Percentiles rank a stretch among this genome's conserved stretches.
Conservation (phyloP, 345 rosid species). For the Stellera chamaejasme region DNA sequence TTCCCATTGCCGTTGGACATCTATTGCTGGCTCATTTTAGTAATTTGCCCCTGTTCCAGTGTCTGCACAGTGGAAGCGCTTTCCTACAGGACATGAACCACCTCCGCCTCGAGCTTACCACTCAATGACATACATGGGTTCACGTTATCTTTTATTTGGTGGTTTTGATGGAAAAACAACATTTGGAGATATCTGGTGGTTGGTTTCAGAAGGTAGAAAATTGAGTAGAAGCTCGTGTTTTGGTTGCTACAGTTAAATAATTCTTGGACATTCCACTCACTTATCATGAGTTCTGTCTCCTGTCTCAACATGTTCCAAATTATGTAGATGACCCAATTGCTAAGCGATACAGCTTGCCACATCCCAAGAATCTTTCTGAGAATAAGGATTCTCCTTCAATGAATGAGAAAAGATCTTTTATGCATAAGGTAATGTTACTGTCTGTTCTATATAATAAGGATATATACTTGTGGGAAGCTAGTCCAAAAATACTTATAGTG, state of each 20-base stretch:
- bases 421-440: no score
- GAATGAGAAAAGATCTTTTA: slow-evolving; percentile 15
- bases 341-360: slow-evolving; percentile 39
- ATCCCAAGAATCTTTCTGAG: slow-evolving; percentile 29
- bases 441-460: no score
- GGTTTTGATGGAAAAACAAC: slow-evolving; percentile 94
- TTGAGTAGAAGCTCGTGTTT: neutral
- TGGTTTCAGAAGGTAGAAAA: slow-evolving; percentile 82
- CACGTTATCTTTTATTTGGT: slow-evolving; percentile 80
- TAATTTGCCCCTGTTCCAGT: slow-evolving; percentile 29
- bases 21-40: neutral
- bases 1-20: neutral
- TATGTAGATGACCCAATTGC: slow-evolving; percentile 69
- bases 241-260: neutral
- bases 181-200: slow-evolving; percentile 93
- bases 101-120: slow-evolving; percentile 98
- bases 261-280: no score
- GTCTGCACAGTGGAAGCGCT: slow-evolving; percentile 92
- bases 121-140: slow-evolving; percentile 61
- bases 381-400: slow-evolving; percentile 24
- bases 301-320: slow-evolving; percentile 5
- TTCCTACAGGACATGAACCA: slow-evolving; percentile 55
- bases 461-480: no score
- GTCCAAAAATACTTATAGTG: no score
- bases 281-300: neutral